Evolutionary conservation across 441 rosid species (phyloP).

Genomic region (Mallotus japonicus): DNA sequence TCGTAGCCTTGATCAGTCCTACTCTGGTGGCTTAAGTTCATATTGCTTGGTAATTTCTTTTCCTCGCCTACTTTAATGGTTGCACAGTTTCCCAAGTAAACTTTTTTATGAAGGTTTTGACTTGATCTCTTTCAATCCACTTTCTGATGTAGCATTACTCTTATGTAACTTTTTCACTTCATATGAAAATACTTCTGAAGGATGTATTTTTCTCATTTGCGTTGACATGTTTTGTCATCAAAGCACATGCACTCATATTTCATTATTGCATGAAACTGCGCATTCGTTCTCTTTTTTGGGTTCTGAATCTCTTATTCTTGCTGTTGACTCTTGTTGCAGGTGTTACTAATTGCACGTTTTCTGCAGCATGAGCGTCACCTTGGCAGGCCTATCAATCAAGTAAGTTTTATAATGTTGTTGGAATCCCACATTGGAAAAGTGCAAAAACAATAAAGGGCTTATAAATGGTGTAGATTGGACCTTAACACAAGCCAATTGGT

Average conservation of each 20-base stretch:
- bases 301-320: conserved; percentile 10
- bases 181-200: background rate
- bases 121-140: background rate
- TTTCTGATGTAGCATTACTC: background rate
- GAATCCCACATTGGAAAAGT: no score
- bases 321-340: conserved; percentile 44
- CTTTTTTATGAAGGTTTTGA: no score
- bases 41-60: conserved; percentile 80
- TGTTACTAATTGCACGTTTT: conserved; percentile 82
- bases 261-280: conserved; percentile 4
- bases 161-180: no score
- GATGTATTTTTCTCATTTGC: background rate
- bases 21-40: conserved; percentile 99
- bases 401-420: conserved; percentile 26
- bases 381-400: conserved; percentile 87
- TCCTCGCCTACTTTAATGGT: conserved; percentile 5
- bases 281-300: background rate
- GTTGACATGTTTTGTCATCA: background rate
- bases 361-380: conserved; percentile 97
- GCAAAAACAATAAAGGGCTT: no score
- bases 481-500: no score
- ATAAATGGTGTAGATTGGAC: no score
- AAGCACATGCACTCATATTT: background rate
- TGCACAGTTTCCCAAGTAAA: background rate
- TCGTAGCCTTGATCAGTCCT: conserved; percentile 96